phyloP scores from a whole-genome alignment of 2,329 filamentous ascomycete species.

The Penicillium sp. region DNA sequence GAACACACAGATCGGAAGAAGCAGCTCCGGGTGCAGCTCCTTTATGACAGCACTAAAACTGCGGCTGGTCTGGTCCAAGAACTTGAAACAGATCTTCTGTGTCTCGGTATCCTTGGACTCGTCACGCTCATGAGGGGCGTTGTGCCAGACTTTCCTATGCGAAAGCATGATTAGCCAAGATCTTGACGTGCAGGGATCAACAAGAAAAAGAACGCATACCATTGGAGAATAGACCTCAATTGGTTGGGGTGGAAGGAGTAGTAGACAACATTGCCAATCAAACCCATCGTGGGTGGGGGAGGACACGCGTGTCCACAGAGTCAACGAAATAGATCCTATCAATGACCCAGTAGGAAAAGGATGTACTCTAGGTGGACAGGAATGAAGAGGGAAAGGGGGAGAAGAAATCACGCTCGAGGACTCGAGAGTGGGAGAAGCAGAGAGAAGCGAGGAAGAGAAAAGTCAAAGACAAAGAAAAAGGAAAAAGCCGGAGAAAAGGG shows the following conservation, averaged over 20 bases:
- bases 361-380: no score
- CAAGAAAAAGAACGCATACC: slow-evolving; percentile 54
- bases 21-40: slow-evolving; percentile 89
- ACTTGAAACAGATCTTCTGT: slow-evolving; percentile 79
- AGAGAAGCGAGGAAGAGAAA: slow-evolving; percentile 11
- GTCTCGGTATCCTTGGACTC: slow-evolving; percentile 69
- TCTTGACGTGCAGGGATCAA: neutral
- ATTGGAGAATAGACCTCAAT: slow-evolving; percentile 82
- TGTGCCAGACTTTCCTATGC: slow-evolving; percentile 90
- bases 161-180: slow-evolving; percentile 12
- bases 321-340: no score
- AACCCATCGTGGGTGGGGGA: slow-evolving; percentile 36
- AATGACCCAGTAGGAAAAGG: no score
- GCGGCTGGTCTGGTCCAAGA: slow-evolving; percentile 82
- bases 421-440: neutral
- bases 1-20: slow-evolving; percentile 85
- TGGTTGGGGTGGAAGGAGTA: slow-evolving; percentile 72
- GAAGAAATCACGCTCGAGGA: neutral
- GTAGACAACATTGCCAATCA: slow-evolving; percentile 59
- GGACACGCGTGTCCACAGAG: slow-evolving; percentile 10
- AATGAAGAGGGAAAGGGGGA: neutral
- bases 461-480: slow-evolving; percentile 17
- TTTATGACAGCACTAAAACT: slow-evolving; percentile 92
- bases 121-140: slow-evolving; percentile 82
- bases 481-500: slow-evolving; percentile 16